phyloP scores from a whole-genome alignment of 768 basidiomycete genomes.

The Collybiopsis luxurians region DNA sequence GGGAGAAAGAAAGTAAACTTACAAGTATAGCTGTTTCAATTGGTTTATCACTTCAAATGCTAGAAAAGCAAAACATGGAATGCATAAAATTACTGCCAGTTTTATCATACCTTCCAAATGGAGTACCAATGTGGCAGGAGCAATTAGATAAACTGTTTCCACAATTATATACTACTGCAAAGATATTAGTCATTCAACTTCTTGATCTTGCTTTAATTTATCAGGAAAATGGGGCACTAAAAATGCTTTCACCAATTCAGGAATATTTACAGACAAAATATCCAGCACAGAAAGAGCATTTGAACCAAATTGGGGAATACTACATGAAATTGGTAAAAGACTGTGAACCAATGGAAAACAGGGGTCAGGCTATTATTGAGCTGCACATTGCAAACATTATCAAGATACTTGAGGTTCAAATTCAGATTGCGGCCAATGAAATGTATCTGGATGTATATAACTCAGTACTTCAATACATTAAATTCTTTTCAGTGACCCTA shows the following conservation, averaged over 20 bases:
- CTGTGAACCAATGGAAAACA: background rate
- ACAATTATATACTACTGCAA: background rate
- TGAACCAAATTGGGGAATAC: background rate
- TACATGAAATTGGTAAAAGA: background rate
- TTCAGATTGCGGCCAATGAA: background rate
- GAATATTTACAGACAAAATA: background rate
- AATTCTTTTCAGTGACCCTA: background rate
- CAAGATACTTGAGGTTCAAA: background rate
- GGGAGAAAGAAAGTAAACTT: background rate
- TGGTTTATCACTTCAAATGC: background rate
- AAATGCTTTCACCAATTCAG: background rate
- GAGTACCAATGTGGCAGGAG: background rate
- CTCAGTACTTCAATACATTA: background rate
- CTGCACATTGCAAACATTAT: background rate
- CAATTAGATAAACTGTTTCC: background rate
- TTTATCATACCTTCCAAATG: background rate
- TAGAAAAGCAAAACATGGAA: background rate
- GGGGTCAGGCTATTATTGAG: background rate
- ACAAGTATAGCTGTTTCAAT: slow-evolving; percentile 2
- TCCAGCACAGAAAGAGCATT: background rate
- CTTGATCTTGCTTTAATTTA: background rate
- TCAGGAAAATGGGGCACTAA: background rate
- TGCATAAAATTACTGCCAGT: background rate
- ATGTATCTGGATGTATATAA: background rate
- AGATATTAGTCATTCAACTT: background rate